These are phyloP conservation scores for Fusarium pininemorale DNA, from an alignment of 2,329 filamentous ascomycete genomes.

Conservation along the genomic window DNA sequence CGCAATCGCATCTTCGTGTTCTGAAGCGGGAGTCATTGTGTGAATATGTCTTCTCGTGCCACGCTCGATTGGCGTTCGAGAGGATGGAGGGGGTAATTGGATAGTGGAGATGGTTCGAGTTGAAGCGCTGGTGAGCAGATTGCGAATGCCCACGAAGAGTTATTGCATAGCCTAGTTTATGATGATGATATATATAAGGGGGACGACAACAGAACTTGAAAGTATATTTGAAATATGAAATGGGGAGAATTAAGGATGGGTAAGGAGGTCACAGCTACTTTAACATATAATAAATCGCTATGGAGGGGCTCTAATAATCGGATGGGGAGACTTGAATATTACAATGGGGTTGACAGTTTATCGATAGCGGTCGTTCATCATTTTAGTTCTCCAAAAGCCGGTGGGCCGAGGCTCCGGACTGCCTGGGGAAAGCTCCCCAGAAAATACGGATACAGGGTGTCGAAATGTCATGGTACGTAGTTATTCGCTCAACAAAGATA, in stretches of 20 bases:
- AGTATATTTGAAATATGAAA: not conserved
- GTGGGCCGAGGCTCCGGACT: constrained; percentile 38
- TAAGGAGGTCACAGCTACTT: not conserved
- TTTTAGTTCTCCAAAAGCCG: constrained; percentile 31
- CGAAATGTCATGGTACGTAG: constrained; percentile 6
- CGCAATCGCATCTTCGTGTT: constrained; percentile 37
- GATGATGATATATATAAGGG: not conserved
- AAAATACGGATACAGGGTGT: not conserved
- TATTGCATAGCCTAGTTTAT: not conserved
- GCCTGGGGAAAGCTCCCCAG: constrained; percentile 17
- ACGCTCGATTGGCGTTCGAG: constrained; percentile 4
- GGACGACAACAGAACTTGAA: not conserved
- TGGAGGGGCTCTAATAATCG: constrained; percentile 35
- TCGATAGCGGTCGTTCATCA: constrained; percentile 32
- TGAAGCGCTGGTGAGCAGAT: constrained; percentile 21
- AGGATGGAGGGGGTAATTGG: constrained; percentile 10
- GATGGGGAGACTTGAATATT: constrained; percentile 29
- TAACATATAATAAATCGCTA: constrained; percentile 6
- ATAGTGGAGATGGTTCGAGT: constrained; percentile 23
- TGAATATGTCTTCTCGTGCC: not conserved
- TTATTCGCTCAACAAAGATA: constrained; percentile 29
- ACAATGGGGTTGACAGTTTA: constrained; percentile 33
- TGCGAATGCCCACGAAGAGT: not conserved
- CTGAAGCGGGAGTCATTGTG: constrained; percentile 38
- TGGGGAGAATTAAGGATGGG: not conserved